Base-by-base conservation (phyloP, 1,139 yeast species). In the Protomyces gravidus region DNA sequence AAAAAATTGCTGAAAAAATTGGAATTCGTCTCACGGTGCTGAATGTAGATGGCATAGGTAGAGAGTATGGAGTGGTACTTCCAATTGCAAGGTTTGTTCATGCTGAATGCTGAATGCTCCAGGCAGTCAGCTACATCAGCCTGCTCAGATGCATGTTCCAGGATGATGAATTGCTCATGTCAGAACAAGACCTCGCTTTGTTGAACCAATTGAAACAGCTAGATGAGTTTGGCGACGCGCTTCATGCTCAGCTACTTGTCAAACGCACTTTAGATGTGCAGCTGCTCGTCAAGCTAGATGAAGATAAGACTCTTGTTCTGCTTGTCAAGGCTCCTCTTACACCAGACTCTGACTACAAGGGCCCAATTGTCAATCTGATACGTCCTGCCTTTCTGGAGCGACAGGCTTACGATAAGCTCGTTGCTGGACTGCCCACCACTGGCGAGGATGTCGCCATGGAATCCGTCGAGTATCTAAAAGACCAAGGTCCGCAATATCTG, bases 381-480 rank as follows among this genome's bases (percentile, higher is more conserved):
- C n/a, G 58, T 6, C 50, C 58, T 13, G 7, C 47, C 17, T 32
- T 27, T n/a, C 51, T 53, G 23, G 19, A 15, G 45, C 33, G 58
- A 5, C 47, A 28, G 21, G 46, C 50, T 2, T 53, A 17, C 19
- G 47, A 53, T 15, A 9, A 13, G 9, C 28, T 53, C 21, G 39
- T 42, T 13, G 51, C 32, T 7, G 45, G 50, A 13, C 13, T 52
- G 45, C 49, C 49, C 26, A n/a, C 13, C 3, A 6, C 45, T 2
- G 42, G 30, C 27, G 32, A 40, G 3, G 53, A 48, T 23, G 7
- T 19, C 26, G 21, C 48, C 19, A 26, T 9, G 9, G 45, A 40
- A 17, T 46, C 49, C 11, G 5, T 39, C 30, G 53, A 48, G n/a
- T 48, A 48, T 25, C 45, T 55, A 17, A 25, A 36, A 17, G 26